A percentile compares a stretch with the other conserved stretches of the same genome.
Evolutionary conservation across 1,284 basidiomycete genomes (phyloP).

Genomic region (Thelephora terrestris): DNA sequence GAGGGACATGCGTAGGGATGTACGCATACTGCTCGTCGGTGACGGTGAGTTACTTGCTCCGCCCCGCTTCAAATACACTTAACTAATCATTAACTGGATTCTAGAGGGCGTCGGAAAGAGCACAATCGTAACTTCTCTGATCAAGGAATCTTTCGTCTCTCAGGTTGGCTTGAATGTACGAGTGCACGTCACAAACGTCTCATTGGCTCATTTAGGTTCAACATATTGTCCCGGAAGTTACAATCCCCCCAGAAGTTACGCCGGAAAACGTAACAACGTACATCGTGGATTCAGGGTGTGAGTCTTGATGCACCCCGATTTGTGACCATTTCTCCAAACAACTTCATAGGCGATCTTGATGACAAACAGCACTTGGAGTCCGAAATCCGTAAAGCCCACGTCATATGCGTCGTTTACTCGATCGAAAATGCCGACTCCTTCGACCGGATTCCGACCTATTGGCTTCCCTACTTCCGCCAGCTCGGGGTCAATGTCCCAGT

Average conservation of each 20-base stretch:
- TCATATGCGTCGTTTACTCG: constrained; percentile 95
- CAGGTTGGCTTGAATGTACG: constrained; percentile 46
- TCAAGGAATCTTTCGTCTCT: constrained; percentile 88
- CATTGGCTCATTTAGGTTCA: constrained; percentile 53
- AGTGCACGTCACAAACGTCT: constrained; percentile 1
- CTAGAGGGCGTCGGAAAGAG: constrained; percentile 91
- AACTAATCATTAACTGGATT: constrained; percentile 2
- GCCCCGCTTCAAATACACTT: constrained; percentile 1
- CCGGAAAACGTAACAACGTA: constrained; percentile 94
- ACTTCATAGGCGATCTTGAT: constrained; percentile 54
- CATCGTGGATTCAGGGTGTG: constrained; percentile 91
- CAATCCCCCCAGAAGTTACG: constrained; percentile 91
- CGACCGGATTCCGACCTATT: constrained; percentile 96
- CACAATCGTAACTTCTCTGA: constrained; percentile 89
- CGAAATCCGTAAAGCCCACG: constrained; percentile 93
- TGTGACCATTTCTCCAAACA: constrained; percentile 3
- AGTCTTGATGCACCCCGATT: constrained; percentile 19
- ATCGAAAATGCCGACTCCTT: constrained; percentile 95
- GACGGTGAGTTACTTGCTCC: constrained; percentile 52
- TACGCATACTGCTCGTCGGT: constrained; percentile 88
- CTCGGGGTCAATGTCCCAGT: constrained; percentile 96
- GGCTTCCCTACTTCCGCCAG: constrained; percentile 95
- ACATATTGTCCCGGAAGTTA: constrained; percentile 89
- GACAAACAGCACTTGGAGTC: constrained; percentile 85
- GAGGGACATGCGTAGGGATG: constrained; percentile 69